Evolutionary conservation across 352 stramenopile species (phyloP).

Genomic region (Stramenopiles sp.): DNA sequence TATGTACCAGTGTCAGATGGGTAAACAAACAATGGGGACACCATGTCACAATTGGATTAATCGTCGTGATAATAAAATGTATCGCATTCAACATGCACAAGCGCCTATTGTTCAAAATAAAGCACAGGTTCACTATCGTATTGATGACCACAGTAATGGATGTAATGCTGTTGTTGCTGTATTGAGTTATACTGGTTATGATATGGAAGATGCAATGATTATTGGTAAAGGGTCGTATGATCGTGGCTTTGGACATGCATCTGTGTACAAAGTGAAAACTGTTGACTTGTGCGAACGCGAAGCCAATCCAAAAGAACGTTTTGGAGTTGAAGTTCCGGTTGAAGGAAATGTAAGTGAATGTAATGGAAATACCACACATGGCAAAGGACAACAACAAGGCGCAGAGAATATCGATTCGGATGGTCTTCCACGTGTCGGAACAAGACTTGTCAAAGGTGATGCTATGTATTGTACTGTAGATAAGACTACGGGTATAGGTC

Average conservation of each 20-base stretch:
- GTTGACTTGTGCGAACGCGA: slow-evolving; percentile 56
- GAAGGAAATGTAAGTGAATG: too few relatives aligned
- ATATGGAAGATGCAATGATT: slow-evolving; percentile 99
- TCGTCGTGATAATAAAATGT: slow-evolving; percentile 87
- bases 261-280: slow-evolving; percentile 84
- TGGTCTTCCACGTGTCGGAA: slow-evolving; percentile 52
- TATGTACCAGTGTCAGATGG: slow-evolving; percentile 99
- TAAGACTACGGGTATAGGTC: slow-evolving; percentile 19
- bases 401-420: slow-evolving; percentile 76
- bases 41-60: slow-evolving; percentile 96
- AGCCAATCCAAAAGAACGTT: slow-evolving; percentile 38
- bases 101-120: slow-evolving; percentile 97
- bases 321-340: slow-evolving; percentile 8
- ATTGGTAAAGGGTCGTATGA: slow-evolving; percentile 86
- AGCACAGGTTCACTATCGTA: slow-evolving; percentile 83
- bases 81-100: slow-evolving; percentile 93
- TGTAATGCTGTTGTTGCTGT: slow-evolving; percentile 95
- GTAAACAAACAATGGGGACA: slow-evolving; percentile 96
- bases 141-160: slow-evolving; percentile 81
- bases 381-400: slow-evolving; percentile 34
- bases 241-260: slow-evolving; percentile 87
- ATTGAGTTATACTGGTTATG: slow-evolving; percentile 98
- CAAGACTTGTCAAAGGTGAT: slow-evolving; percentile 32
- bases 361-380: slow-evolving; percentile 41
- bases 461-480: slow-evolving; percentile 58